Conservation (phyloP, 257 asterid genomes). For the Solanum rostratum region DNA sequence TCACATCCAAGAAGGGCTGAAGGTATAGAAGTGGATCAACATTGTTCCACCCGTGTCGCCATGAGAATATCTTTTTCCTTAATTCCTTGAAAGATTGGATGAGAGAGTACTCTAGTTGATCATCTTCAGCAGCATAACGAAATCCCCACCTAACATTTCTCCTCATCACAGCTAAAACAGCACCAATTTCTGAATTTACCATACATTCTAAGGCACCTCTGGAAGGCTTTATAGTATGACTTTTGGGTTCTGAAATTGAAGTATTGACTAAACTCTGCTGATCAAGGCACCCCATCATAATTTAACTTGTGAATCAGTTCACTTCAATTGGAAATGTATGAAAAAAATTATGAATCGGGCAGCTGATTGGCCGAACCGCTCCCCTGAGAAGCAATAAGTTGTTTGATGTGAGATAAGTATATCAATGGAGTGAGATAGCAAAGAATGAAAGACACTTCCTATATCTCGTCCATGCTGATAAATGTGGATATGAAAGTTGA, state of each 20-base stretch:
- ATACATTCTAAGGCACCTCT: constrained; percentile 77
- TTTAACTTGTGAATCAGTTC: constrained; percentile 10
- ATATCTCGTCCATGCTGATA: not conserved
- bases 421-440: not conserved
- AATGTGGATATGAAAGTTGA: not conserved
- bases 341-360: constrained; percentile 15
- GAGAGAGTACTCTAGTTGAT: constrained; percentile 77
- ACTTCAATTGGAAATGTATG: constrained; percentile 4
- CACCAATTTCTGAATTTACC: constrained; percentile 90
- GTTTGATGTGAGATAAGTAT: not conserved
- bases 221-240: constrained; percentile 33
- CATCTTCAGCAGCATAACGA: constrained; percentile 73
- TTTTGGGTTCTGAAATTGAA: constrained; percentile 27
- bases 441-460: not conserved
- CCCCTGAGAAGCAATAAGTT: not conserved
- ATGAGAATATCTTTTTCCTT: constrained; percentile 62
- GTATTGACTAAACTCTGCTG: constrained; percentile 36
- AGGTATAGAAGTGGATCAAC: constrained; percentile 73
- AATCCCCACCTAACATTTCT: constrained; percentile 97
- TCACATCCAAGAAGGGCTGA: constrained; percentile 83
- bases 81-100: constrained; percentile 75
- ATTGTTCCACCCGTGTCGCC: constrained; percentile 66
- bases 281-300: constrained; percentile 37
- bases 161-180: constrained; percentile 98
- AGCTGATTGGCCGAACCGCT: not conserved